These are phyloP conservation scores for Tilletia indica DNA, from an alignment of 1,284 basidiomycete species.

Conservation along the genomic window DNA sequence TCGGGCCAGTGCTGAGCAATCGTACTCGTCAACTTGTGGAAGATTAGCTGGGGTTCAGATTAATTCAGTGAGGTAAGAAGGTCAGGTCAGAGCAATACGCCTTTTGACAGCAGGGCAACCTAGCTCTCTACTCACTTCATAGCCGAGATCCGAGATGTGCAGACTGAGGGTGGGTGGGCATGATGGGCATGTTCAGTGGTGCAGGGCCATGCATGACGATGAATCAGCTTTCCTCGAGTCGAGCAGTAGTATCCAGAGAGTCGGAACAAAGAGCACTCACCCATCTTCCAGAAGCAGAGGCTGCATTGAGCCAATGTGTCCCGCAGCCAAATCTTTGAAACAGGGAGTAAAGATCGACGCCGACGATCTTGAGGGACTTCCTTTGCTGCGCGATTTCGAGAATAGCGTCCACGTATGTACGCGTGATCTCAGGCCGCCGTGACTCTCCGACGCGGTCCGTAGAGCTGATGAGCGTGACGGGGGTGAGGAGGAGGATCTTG, in stretches of 20 bases:
- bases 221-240: too few relatives aligned
- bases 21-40: neutral
- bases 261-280: neutral
- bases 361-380: neutral
- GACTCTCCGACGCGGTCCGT: neutral
- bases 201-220: too few relatives aligned
- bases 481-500: slow-evolving; percentile 6
- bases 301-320: neutral
- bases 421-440: neutral
- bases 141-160: slow-evolving; percentile 14
- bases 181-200: too few relatives aligned
- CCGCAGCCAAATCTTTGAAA: neutral
- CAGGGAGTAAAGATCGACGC: neutral
- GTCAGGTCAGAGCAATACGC: neutral
- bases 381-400: neutral
- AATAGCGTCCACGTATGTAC: neutral
- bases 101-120: neutral
- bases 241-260: too few relatives aligned
- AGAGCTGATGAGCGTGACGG: neutral
- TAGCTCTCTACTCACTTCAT: neutral
- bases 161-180: neutral
- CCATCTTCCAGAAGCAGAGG: neutral
- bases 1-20: neutral
- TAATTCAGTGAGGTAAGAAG: neutral
- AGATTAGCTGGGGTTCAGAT: slow-evolving; percentile 5